Evolutionary conservation across 2,329 filamentous ascomycete genomes (phyloP).

Genomic region (Talaromyces atroroseus): DNA sequence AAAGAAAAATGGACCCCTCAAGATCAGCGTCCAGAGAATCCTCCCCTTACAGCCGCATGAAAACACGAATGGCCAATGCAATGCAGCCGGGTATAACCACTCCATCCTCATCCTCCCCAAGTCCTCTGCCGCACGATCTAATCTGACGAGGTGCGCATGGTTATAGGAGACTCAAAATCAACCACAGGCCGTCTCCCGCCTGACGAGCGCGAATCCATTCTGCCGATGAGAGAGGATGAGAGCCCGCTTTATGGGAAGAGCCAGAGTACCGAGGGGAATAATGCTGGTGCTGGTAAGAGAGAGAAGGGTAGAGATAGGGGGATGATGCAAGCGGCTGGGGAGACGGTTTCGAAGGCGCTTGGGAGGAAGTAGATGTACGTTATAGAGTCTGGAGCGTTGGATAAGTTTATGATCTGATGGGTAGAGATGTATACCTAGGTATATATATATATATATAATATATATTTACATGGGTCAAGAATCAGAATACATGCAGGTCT

Average conservation of each 20-base stretch:
- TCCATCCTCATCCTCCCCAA: not conserved
- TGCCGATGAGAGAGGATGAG: slow-evolving; percentile 3
- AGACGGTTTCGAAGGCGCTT: slow-evolving; percentile 13
- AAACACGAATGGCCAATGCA: not conserved
- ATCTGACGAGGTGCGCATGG: not conserved
- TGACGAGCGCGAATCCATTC: slow-evolving; percentile 8
- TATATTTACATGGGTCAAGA: no score
- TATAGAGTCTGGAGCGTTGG: not conserved
- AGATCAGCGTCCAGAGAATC: not conserved
- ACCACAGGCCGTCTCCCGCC: slow-evolving; percentile 2
- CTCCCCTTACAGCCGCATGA: not conserved
- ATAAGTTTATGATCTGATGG: not conserved
- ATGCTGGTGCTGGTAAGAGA: not conserved
- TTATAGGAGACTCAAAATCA: slow-evolving; percentile 11
- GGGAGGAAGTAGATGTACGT: not conserved
- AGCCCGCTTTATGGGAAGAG: slow-evolving; percentile 4
- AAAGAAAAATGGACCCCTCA: not conserved
- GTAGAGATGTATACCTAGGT: not conserved
- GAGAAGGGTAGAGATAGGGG: not conserved
- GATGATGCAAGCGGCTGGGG: slow-evolving; percentile 5
- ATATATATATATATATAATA: not conserved
- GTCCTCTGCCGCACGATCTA: not conserved
- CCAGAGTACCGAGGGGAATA: not conserved
- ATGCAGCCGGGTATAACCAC: slow-evolving; percentile 3
- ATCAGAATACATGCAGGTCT: no score